Evolutionary conservation across 2,329 filamentous ascomycete genomes (phyloP).

Genomic region (Aspergillus pseudoglaucus): DNA sequence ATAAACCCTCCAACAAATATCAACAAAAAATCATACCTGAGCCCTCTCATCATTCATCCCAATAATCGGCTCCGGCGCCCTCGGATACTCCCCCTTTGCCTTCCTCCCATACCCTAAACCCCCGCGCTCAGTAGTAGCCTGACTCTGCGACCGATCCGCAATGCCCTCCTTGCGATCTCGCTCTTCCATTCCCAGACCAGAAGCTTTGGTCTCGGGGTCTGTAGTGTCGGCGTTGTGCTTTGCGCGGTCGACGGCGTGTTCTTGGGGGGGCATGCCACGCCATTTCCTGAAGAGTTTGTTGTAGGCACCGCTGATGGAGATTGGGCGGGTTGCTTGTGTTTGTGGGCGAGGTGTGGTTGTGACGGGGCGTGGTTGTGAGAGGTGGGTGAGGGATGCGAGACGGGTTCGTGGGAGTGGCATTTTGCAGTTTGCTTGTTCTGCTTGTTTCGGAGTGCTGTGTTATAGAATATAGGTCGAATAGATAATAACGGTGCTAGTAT

Average conservation of each 20-base stretch:
- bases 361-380: slow-evolving; percentile 10
- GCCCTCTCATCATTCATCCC: slow-evolving; percentile 51
- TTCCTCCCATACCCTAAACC: slow-evolving; percentile 30
- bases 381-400: slow-evolving; percentile 8
- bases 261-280: slow-evolving; percentile 27
- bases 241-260: slow-evolving; percentile 27
- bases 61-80: slow-evolving; percentile 46
- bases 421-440: slow-evolving; percentile 1
- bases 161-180: slow-evolving; percentile 21
- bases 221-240: slow-evolving; percentile 22
- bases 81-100: slow-evolving; percentile 43
- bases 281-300: slow-evolving; percentile 22
- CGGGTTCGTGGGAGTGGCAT: slow-evolving; percentile 9
- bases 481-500: neutral
- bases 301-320: slow-evolving; percentile 2
- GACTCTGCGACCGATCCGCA: slow-evolving; percentile 33
- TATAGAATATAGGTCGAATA: neutral
- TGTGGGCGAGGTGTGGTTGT: slow-evolving; percentile 1
- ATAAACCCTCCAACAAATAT: neutral
- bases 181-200: slow-evolving; percentile 26
- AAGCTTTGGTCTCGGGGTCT: slow-evolving; percentile 26
- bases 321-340: too few relatives aligned
- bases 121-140: slow-evolving; percentile 37
- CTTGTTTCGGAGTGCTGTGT: neutral
- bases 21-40: slow-evolving; percentile 26